Evolutionary conservation across 805 yeast genomes (phyloP), one percentile per base, ranked within the genome.

Genomic region (Barnettozyma siamensis): DNA sequence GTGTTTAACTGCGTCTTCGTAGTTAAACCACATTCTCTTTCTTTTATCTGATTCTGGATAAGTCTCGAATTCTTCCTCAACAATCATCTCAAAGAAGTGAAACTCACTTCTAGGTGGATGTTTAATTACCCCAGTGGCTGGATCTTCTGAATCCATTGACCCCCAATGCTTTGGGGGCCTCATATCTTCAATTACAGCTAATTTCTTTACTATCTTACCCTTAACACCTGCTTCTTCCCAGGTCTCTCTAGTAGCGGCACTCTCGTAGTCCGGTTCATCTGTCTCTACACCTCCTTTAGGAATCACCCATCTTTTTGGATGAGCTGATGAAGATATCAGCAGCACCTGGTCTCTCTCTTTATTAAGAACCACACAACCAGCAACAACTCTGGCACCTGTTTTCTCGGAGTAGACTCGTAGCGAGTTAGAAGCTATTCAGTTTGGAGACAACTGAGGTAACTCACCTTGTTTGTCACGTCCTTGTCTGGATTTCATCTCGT

Each of bases 191-290:
- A 85, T 80, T 1, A 75, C 67, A 0, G 91, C 94, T 32, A 91
- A 64, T 44, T 70, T 69, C 31, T 57, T 51, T 4, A 67, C 53
- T 4, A 88, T 69, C 15, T 59, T 64, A 7, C 97, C 96, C 28
- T 73, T 74, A 19, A 85, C 85, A 0, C 99, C 99, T 0, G 95
- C 93, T 64, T 93, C 99, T 61, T 93, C 99, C 99, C 99, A 93
- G 0, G 95, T 86, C 58, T 93, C 99, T 44, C 99, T 70, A 15
- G 73, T 66, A 0, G 97, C 97, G 66, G 50, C 67, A 61, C 17
- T 51, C 37, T 31, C 19, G 16, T 42, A 49, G 21, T 49, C 52
- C 5, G 65, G 62, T 61, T 87, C 99, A 60, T 93, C 99, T 23
- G 59, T 58, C 62, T 93, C 99, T 31, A 89, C 80, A 2, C 99